Conservation (phyloP, 1,284 basidiomycete species). For the Anthracocystis setariae region DNA sequence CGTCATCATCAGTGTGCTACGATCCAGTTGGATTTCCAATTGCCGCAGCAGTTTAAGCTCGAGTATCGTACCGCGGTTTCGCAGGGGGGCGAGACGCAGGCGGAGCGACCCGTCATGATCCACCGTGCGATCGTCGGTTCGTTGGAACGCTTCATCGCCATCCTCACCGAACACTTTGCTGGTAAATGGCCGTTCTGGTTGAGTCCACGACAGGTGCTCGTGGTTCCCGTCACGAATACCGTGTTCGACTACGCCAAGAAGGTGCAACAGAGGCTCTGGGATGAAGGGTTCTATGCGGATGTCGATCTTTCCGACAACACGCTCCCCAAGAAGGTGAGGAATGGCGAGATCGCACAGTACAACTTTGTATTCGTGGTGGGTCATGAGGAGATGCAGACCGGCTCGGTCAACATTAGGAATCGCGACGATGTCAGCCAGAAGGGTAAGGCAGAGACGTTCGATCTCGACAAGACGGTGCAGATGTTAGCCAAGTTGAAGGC, state of each 20-base stretch:
- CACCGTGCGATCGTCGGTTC: constrained; percentile 96
- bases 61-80: constrained; percentile 77
- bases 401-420: constrained; percentile 93
- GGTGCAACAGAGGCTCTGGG: constrained; percentile 77
- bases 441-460: constrained; percentile 64
- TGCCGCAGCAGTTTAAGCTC: constrained; percentile 97
- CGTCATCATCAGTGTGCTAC: constrained; percentile 95
- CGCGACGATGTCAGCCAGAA: constrained; percentile 61
- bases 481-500: constrained; percentile 53
- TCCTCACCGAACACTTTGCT: constrained; percentile 95
- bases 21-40: constrained; percentile 98
- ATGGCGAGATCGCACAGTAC: constrained; percentile 71
- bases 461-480: constrained; percentile 49
- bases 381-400: constrained; percentile 84
- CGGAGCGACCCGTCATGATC: constrained; percentile 93
- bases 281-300: constrained; percentile 84
- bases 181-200: constrained; percentile 99
- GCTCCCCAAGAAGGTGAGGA: constrained; percentile 88
- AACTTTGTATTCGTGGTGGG: constrained; percentile 98
- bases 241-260: constrained; percentile 88
- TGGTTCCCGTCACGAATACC: constrained; percentile 89
- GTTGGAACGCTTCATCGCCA: constrained; percentile 94
- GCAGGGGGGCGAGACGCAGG: constrained; percentile 68
- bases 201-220: constrained; percentile 90
- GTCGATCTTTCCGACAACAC: constrained; percentile 93